Percentiles rank a stretch among this genome's conserved stretches.
Conservation (phyloP, 2,329 filamentous ascomycete species). For the Phyllosticta paracitricarpa region DNA sequence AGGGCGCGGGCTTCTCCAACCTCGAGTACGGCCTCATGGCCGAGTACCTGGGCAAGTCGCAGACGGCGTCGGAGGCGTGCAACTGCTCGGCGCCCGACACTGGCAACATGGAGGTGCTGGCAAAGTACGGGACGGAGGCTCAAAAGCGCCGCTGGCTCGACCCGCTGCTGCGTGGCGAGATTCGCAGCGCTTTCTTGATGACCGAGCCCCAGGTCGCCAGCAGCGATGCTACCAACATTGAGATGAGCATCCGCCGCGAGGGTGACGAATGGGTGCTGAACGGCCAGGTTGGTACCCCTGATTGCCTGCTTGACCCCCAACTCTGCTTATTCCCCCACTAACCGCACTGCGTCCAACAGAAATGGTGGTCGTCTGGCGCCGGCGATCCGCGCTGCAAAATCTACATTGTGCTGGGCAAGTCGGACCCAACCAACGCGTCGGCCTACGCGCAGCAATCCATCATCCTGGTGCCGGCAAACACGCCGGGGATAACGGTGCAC, state of each 20-base stretch:
- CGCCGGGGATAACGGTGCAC: constrained; percentile 82
- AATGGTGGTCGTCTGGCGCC: constrained; percentile 98
- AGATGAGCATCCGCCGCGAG: constrained; percentile 70
- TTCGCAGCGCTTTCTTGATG: constrained; percentile 87
- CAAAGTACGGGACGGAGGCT: constrained; percentile 77
- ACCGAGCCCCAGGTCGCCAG: constrained; percentile 83
- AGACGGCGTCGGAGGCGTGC: constrained; percentile 59
- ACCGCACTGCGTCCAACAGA: constrained; percentile 48
- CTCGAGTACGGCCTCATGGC: constrained; percentile 98
- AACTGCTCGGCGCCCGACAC: constrained; percentile 90
- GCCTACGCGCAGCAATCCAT: constrained; percentile 89
- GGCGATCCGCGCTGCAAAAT: constrained; percentile 86
- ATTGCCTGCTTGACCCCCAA: background rate
- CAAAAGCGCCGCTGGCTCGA: constrained; percentile 79
- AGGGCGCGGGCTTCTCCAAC: constrained; percentile 90
- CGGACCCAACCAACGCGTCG: constrained; percentile 62
- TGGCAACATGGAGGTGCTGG: constrained; percentile 90
- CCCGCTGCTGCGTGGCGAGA: constrained; percentile 73
- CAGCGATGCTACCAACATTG: constrained; percentile 87
- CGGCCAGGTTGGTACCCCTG: constrained; percentile 50
- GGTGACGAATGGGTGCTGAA: constrained; percentile 88
- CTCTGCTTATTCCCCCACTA: background rate
- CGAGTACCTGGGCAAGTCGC: constrained; percentile 83
- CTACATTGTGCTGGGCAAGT: constrained; percentile 97
- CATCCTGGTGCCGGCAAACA: constrained; percentile 70